Evolutionary conservation across 1,139 yeast species (phyloP).

Genomic region (Hemisphaericaspora subhashii): DNA sequence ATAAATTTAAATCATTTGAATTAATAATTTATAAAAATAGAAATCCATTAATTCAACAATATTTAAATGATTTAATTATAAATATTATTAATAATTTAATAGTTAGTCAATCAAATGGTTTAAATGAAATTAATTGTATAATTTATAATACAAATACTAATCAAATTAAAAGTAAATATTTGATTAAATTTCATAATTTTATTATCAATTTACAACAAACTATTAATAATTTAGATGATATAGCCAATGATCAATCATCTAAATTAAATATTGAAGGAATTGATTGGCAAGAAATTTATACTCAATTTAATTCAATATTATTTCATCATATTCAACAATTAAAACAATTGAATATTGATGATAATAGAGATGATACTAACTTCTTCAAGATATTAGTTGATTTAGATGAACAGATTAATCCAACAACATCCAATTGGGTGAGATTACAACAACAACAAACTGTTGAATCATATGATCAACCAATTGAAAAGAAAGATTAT

Average conservation of each 20-base stretch:
- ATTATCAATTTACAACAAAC: conserved; percentile 15
- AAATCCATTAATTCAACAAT: conserved; percentile 43
- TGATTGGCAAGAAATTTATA: conserved; percentile 35
- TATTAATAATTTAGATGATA: conserved; percentile 8
- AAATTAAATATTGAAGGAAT: conserved; percentile 25
- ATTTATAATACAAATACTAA: conserved; percentile 25
- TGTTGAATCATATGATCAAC: conserved; percentile 6
- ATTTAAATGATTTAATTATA: conserved; percentile 29
- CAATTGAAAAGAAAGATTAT: conserved; percentile 12
- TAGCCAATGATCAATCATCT: conserved; percentile 11
- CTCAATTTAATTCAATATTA: conserved; percentile 31
- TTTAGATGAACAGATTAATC: conserved; percentile 24
- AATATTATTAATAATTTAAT: conserved; percentile 14
- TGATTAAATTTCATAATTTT: conserved; percentile 28
- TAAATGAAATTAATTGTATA: conserved; percentile 13
- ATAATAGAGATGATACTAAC: conserved; percentile 12
- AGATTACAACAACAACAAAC: conserved; percentile 14
- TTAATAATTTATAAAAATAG: conserved; percentile 39
- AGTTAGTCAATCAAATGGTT: conserved; percentile 11
- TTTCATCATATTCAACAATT: conserved; percentile 34
- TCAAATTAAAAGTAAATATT: conserved; percentile 24
- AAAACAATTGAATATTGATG: conserved; percentile 10
- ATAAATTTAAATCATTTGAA: conserved; percentile 37
- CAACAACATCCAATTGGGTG: conserved; percentile 25
- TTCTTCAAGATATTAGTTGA: conserved; percentile 35